Percentiles rank a stretch among this genome's conserved stretches.
Evolutionary conservation across 371 early-diverging fungal species (phyloP).

Genomic region (Basidiobolus meristosporus): DNA sequence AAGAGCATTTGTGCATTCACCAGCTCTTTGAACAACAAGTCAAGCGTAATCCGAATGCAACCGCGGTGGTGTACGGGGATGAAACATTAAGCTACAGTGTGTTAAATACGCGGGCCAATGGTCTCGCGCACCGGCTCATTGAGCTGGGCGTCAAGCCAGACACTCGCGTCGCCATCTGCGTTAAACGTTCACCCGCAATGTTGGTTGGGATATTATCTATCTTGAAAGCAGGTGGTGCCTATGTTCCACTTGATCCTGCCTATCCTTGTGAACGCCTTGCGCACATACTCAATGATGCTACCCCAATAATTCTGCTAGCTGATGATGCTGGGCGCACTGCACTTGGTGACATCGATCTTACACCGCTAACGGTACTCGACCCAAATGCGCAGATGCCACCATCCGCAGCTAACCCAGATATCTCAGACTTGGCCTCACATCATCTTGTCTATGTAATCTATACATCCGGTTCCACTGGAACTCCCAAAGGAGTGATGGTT

Average conservation of each 20-base stretch:
- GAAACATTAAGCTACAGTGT: slow-evolving; percentile 2
- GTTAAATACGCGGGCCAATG: slow-evolving; percentile 1
- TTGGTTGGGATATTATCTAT: neutral
- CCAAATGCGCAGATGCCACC: too few relatives aligned
- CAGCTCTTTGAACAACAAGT: slow-evolving; percentile 4
- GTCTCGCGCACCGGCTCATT: slow-evolving; percentile 2
- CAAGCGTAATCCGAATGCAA: slow-evolving; percentile 2
- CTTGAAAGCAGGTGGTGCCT: neutral
- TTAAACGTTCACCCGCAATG: neutral
- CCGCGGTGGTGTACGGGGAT: slow-evolving; percentile 5
- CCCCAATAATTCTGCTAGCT: too few relatives aligned
- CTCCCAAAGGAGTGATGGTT: slow-evolving; percentile 74
- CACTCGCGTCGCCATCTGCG: neutral
- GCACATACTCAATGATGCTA: neutral
- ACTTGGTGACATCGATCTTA: too few relatives aligned
- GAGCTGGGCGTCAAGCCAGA: neutral
- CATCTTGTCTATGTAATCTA: slow-evolving; percentile 61
- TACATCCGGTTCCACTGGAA: slow-evolving; percentile 87
- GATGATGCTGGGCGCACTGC: too few relatives aligned
- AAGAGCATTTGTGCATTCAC: neutral
- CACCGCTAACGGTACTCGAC: too few relatives aligned
- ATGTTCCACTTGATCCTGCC: neutral
- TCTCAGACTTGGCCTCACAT: too few relatives aligned
- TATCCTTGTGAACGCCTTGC: slow-evolving; percentile 1
- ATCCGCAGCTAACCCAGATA: too few relatives aligned